Percentiles rank a stretch among this genome's conserved stretches.
These are phyloP conservation scores for Huntiella abstrusa DNA, from an alignment of 2,329 filamentous ascomycete genomes.

Conservation along the genomic window DNA sequence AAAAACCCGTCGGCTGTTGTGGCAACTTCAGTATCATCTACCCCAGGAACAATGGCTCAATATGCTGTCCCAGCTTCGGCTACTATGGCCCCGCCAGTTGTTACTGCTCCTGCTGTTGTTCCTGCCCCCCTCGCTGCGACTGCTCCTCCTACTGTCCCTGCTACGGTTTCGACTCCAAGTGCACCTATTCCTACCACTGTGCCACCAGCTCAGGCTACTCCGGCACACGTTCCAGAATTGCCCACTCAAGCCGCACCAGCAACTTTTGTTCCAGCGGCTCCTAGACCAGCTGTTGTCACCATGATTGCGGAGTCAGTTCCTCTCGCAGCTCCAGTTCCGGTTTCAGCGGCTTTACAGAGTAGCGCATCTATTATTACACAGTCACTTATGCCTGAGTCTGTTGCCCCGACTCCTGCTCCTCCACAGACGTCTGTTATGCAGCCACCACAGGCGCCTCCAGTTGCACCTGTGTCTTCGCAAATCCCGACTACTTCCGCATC, in stretches of 20 bases:
- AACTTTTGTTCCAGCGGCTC: constrained; percentile 1
- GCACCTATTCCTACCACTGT: neutral
- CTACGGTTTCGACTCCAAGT: neutral
- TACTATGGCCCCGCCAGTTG: too few species aligned
- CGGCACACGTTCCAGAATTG: neutral
- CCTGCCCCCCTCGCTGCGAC: neutral
- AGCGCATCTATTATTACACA: neutral
- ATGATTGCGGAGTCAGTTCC: constrained; percentile 8
- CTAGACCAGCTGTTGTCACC: neutral
- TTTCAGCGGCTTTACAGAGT: constrained; percentile 1
- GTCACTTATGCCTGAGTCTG: neutral
- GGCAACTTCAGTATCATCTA: neutral
- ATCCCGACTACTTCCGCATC: neutral
- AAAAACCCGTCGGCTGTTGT: neutral
- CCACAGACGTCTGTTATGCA: too few species aligned
- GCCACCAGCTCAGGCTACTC: neutral
- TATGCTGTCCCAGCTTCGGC: too few species aligned
- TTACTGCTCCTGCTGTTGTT: too few species aligned
- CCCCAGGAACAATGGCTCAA: neutral
- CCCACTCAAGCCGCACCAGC: constrained; percentile 5
- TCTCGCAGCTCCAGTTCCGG: constrained; percentile 6
- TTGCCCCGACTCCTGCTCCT: constrained; percentile 1
- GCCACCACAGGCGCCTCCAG: too few species aligned
- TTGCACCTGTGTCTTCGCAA: too few species aligned
- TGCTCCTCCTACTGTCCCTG: neutral